phyloP scores from a whole-genome alignment of 805 yeast genomes.

The Hanseniaspora pseudoguilliermondii region DNA sequence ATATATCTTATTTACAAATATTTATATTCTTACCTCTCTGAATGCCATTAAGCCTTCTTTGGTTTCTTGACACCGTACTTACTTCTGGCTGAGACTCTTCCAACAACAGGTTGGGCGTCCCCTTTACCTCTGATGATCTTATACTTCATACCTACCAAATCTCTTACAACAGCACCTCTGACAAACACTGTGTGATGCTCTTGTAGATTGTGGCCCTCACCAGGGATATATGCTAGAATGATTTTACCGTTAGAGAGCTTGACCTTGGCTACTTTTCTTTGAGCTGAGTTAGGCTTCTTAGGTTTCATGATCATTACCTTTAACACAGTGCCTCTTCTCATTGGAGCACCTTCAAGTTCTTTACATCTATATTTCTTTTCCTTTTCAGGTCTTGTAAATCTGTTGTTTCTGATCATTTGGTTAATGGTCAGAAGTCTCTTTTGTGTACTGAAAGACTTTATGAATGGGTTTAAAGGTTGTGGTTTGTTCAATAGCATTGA shows the following conservation, averaged over 20 bases:
- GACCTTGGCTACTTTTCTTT: constrained; percentile 92
- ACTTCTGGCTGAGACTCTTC: constrained; percentile 77
- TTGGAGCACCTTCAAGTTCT: constrained; percentile 70
- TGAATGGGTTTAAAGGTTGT: not conserved
- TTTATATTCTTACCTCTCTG: not conserved
- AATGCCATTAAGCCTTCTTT: constrained; percentile 27
- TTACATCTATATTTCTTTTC: constrained; percentile 52
- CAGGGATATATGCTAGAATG: constrained; percentile 88
- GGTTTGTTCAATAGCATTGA: not conserved
- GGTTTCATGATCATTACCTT: constrained; percentile 94
- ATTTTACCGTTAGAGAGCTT: constrained; percentile 80
- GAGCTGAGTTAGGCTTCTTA: constrained; percentile 96
- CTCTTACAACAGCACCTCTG: constrained; percentile 97
- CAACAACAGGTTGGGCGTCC: constrained; percentile 90
- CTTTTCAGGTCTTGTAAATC: constrained; percentile 29
- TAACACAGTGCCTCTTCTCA: constrained; percentile 83
- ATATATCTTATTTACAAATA: not conserved
- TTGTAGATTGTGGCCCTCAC: constrained; percentile 96
- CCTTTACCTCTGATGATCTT: constrained; percentile 85
- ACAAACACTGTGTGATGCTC: constrained; percentile 93
- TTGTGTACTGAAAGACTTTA: not conserved
- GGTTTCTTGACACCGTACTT: constrained; percentile 90
- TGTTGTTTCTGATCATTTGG: constrained; percentile 4
- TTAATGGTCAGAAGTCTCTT: constrained; percentile 5
- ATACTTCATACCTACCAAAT: constrained; percentile 95